phyloP scores from a whole-genome alignment of 345 rosid species.

The Populus simonii region DNA sequence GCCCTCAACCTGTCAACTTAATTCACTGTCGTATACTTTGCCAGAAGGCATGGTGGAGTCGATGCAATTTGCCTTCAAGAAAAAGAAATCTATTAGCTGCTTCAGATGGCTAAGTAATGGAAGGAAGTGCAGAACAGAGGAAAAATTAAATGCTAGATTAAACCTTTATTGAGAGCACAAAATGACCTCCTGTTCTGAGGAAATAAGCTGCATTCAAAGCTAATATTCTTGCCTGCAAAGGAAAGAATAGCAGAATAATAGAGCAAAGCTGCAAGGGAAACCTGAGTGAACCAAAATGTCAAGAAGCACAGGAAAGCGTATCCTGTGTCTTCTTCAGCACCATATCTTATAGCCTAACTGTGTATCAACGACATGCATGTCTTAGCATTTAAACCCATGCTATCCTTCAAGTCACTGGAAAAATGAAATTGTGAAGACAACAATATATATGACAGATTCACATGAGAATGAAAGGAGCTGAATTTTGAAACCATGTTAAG shows the following conservation, averaged over 20 bases:
- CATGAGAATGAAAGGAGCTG: not conserved
- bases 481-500: not conserved
- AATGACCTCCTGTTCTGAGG: slow-evolving; percentile 89
- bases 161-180: slow-evolving; percentile 96
- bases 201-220: slow-evolving; percentile 82
- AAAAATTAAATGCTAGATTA: not conserved
- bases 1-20: slow-evolving; percentile 74
- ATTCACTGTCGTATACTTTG: slow-evolving; percentile 72
- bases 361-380: not conserved
- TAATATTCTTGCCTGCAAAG: slow-evolving; percentile 75
- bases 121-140: not conserved
- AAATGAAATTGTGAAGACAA: not conserved
- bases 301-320: not conserved
- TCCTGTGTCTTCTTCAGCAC: too few species aligned
- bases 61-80: slow-evolving; percentile 68
- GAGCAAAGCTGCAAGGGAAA: not conserved
- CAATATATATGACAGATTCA: not conserved
- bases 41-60: slow-evolving; percentile 87
- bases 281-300: not conserved
- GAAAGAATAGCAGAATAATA: not conserved
- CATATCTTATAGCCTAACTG: not conserved
- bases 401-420: not conserved
- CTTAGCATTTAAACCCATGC: not conserved
- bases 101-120: not conserved
- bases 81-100: not conserved